Evolutionary conservation across 1,284 basidiomycete species (phyloP).

Genomic region (Sporisorium iseilematis-ciliati): DNA sequence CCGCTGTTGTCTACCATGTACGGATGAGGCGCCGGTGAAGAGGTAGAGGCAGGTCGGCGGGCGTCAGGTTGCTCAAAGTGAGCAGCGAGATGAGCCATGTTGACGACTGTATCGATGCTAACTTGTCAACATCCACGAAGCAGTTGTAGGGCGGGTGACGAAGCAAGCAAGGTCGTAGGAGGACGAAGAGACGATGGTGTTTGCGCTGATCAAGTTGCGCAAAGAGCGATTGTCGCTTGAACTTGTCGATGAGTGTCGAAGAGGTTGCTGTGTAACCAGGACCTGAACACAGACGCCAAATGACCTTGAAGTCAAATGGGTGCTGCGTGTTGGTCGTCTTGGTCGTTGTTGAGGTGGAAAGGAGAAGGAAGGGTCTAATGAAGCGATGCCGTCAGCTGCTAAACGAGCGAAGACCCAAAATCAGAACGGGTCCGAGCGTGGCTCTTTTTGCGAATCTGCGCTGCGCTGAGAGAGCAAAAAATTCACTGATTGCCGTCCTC

Average conservation of each 20-base stretch:
- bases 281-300: slow-evolving; percentile 12
- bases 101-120: not conserved
- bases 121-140: slow-evolving; percentile 5
- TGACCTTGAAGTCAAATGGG: slow-evolving; percentile 10
- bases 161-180: not conserved
- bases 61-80: slow-evolving; percentile 39
- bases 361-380: slow-evolving; percentile 1
- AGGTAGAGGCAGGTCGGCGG: slow-evolving; percentile 17
- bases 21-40: slow-evolving; percentile 24
- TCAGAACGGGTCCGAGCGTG: slow-evolving; percentile 35
- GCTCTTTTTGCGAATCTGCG: not conserved
- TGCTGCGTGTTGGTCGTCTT: slow-evolving; percentile 16
- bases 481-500: not conserved
- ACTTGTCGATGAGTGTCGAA: not conserved
- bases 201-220: not conserved
- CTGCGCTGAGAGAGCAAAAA: not conserved
- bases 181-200: not conserved
- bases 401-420: not conserved
- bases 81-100: slow-evolving; percentile 46
- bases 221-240: not conserved
- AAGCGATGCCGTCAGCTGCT: not conserved
- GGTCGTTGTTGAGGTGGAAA: slow-evolving; percentile 10
- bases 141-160: not conserved
- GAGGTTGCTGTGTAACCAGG: not conserved
- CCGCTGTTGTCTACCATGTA: slow-evolving; percentile 18